These are phyloP conservation scores for Ceriops tagal DNA, from an alignment of 345 rosid genomes.

Conservation along the genomic window DNA sequence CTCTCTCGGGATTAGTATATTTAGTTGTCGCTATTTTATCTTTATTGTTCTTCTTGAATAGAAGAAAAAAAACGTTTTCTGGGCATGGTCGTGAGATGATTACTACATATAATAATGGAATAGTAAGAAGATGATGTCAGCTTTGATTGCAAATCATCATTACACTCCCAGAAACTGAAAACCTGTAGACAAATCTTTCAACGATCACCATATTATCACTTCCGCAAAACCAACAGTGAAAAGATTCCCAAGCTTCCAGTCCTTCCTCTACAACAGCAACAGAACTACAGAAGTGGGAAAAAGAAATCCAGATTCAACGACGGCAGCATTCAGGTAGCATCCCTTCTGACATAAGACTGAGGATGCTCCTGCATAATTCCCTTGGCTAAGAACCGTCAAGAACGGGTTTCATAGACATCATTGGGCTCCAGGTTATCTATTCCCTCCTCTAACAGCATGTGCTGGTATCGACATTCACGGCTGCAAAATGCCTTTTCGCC, in stretches of 20 bases:
- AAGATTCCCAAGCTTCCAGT: conserved; percentile 5
- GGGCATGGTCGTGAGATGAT: conserved; percentile 12
- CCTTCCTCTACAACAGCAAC: conserved; percentile 1
- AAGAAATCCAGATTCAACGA: not conserved
- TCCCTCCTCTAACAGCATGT: conserved; percentile 56
- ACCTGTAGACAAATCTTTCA: conserved; percentile 14
- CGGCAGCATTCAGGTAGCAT: conserved; percentile 5
- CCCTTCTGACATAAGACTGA: not conserved
- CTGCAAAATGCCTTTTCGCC: conserved; percentile 95
- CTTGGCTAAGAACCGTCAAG: conserved; percentile 3
- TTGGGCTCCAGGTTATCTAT: conserved; percentile 22
- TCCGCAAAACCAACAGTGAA: conserved; percentile 20
- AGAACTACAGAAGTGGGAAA: not conserved
- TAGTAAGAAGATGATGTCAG: conserved; percentile 9
- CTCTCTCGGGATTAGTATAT: no score
- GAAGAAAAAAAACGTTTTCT: not conserved
- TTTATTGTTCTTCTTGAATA: no score
- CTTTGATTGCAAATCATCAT: conserved; percentile 18
- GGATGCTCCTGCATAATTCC: not conserved
- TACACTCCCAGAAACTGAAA: conserved; percentile 11
- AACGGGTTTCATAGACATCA: conserved; percentile 21
- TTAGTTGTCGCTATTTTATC: no score
- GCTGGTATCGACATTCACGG: conserved; percentile 64
- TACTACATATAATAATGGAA: not conserved
- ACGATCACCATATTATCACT: conserved; percentile 21